These are phyloP conservation scores for Phialophora macrospora DNA, from an alignment of 2,329 filamentous ascomycete species.

Conservation along the genomic window DNA sequence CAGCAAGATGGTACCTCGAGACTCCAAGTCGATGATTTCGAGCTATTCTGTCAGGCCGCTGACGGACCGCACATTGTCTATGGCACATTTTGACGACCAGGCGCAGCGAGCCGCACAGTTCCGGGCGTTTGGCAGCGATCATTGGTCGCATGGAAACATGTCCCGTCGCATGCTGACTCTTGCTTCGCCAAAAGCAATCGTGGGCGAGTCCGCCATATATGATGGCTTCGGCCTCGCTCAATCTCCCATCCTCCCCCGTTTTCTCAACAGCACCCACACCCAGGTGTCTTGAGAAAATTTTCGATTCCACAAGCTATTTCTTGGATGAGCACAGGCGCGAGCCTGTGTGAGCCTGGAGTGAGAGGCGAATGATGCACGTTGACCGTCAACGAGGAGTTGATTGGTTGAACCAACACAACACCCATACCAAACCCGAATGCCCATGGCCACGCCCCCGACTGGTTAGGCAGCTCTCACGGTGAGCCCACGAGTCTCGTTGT, in stretches of 20 bases:
- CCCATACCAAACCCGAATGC: slow-evolving; percentile 1
- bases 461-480: background rate
- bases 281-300: background rate
- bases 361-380: slow-evolving; percentile 17
- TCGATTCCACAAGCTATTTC: background rate
- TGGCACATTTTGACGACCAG: slow-evolving; percentile 9
- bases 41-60: background rate
- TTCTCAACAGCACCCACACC: background rate
- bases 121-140: slow-evolving; percentile 8
- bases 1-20: background rate
- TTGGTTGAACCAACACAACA: slow-evolving; percentile 17
- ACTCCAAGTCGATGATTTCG: background rate
- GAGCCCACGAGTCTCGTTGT: slow-evolving; percentile 20
- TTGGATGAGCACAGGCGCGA: background rate
- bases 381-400: slow-evolving; percentile 1
- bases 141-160: slow-evolving; percentile 15
- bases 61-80: slow-evolving; percentile 14
- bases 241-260: background rate
- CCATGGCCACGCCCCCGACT: background rate
- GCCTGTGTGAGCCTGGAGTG: slow-evolving; percentile 14
- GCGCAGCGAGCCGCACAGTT: slow-evolving; percentile 15
- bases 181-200: slow-evolving; percentile 18
- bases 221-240: background rate
- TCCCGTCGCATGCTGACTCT: slow-evolving; percentile 15
- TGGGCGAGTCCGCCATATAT: background rate